Percentiles rank a stretch among this genome's conserved stretches.
phyloP scores from a whole-genome alignment of 441 rosid species.

The Hura crepitans region DNA sequence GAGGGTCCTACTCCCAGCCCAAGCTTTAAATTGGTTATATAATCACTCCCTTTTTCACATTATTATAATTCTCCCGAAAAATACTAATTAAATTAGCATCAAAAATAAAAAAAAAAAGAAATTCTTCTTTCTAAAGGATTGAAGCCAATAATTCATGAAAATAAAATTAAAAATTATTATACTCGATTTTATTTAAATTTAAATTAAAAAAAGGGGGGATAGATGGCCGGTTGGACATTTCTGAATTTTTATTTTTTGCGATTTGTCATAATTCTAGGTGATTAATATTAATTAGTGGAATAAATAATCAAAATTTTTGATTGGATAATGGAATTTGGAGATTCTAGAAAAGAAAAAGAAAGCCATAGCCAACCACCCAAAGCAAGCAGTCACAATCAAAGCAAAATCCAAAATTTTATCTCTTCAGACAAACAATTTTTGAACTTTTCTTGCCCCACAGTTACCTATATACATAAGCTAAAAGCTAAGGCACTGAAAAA shows the following conservation, averaged over 20 bases:
- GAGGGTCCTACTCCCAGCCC: too few species aligned
- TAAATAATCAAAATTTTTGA: not conserved
- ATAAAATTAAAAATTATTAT: not conserved
- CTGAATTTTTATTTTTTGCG: not conserved
- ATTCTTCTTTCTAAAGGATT: not conserved
- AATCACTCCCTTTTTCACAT: not conserved
- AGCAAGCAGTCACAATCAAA: constrained; percentile 41
- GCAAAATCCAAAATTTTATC: constrained; percentile 27
- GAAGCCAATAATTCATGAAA: not conserved
- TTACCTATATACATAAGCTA: constrained; percentile 19
- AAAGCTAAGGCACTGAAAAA: constrained; percentile 24
- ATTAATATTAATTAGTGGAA: not conserved
- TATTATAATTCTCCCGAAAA: not conserved
- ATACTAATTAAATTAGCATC: not conserved
- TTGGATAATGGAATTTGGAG: constrained; percentile 8
- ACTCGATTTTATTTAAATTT: not conserved
- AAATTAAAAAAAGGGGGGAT: not conserved
- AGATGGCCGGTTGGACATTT: constrained; percentile 19
- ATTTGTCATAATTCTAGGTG: constrained; percentile 8
- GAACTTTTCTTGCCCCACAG: constrained; percentile 18
- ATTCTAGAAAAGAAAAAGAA: not conserved
- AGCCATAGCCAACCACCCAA: not conserved
- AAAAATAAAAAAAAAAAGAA: not conserved
- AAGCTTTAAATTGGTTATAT: constrained; percentile 1
- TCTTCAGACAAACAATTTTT: not conserved